These are phyloP conservation scores for Solanum hybrid DNA, from an alignment of 305 asterid species.

Conservation along the genomic window DNA sequence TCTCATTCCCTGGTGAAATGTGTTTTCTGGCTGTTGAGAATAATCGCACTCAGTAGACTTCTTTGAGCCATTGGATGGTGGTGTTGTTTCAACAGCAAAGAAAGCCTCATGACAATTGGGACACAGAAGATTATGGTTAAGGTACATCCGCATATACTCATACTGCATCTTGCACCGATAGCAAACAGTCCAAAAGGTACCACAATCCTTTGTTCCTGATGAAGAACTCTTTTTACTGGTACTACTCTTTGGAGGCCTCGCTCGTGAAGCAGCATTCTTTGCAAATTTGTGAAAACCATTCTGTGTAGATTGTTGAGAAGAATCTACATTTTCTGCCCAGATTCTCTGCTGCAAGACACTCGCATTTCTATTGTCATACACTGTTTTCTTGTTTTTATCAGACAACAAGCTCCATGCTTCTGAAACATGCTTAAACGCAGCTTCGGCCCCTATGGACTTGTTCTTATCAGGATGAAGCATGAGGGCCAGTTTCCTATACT, in stretches of 20 bases:
- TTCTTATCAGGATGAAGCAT: slow-evolving; percentile 82
- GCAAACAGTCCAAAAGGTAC: slow-evolving; percentile 77
- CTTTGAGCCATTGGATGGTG: slow-evolving; percentile 35
- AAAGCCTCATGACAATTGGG: slow-evolving; percentile 78
- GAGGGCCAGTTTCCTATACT: slow-evolving; percentile 65
- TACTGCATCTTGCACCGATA: slow-evolving; percentile 75
- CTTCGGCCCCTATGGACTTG: slow-evolving; percentile 62
- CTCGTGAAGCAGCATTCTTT: slow-evolving; percentile 29
- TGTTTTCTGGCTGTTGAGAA: slow-evolving; percentile 3
- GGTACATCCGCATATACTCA: slow-evolving; percentile 69
- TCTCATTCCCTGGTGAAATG: background rate
- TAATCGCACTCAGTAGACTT: background rate
- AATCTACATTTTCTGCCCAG: slow-evolving; percentile 20
- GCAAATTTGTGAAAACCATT: slow-evolving; percentile 54
- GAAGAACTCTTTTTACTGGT: slow-evolving; percentile 23
- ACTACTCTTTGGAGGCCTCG: slow-evolving; percentile 33
- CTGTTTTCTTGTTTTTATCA: slow-evolving; percentile 42
- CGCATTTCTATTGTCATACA: slow-evolving; percentile 37
- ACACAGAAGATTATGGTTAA: slow-evolving; percentile 68
- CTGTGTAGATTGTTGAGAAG: slow-evolving; percentile 33
- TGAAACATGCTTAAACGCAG: slow-evolving; percentile 59
- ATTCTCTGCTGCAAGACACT: slow-evolving; percentile 18
- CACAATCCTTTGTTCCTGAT: slow-evolving; percentile 33
- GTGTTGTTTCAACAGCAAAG: slow-evolving; percentile 22
- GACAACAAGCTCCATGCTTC: slow-evolving; percentile 79